These are phyloP conservation scores for Suhomyces wounanorum DNA, from an alignment of 1,139 yeast species.

Conservation along the genomic window DNA sequence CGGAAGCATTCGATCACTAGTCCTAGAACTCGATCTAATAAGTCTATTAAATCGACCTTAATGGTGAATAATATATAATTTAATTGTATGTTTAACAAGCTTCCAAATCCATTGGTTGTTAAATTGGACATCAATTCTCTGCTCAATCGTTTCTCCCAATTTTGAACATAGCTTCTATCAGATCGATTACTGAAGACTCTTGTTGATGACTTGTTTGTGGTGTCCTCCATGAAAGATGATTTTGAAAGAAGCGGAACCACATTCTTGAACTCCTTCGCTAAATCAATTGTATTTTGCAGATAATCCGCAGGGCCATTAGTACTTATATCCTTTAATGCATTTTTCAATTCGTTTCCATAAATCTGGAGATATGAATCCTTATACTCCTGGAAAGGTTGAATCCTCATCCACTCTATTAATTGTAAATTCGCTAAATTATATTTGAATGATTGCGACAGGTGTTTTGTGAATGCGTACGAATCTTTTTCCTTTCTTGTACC, in stretches of 20 bases:
- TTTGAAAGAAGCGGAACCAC: constrained; percentile 5
- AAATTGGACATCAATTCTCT: constrained; percentile 27
- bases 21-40: constrained; percentile 21
- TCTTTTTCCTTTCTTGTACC: constrained; percentile 2
- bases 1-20: constrained; percentile 10
- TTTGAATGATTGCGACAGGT: constrained; percentile 15
- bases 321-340: constrained; percentile 14
- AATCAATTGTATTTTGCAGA: constrained; percentile 11
- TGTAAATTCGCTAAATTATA: constrained; percentile 28
- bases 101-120: constrained; percentile 27
- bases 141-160: constrained; percentile 31
- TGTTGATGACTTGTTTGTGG: neutral
- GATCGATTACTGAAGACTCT: neutral
- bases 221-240: constrained; percentile 5
- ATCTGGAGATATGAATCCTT: constrained; percentile 24
- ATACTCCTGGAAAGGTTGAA: constrained; percentile 39
- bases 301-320: constrained; percentile 5
- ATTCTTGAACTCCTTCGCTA: constrained; percentile 12
- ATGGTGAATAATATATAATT: constrained; percentile 39
- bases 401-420: constrained; percentile 42
- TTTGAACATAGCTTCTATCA: constrained; percentile 12
- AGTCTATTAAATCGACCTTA: constrained; percentile 29
- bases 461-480: constrained; percentile 13
- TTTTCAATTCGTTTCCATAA: constrained; percentile 13
- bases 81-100: constrained; percentile 38